Evolutionary conservation across 2,329 filamentous ascomycete genomes (phyloP).

Genomic region (Hymenoscyphus fraxineus): DNA sequence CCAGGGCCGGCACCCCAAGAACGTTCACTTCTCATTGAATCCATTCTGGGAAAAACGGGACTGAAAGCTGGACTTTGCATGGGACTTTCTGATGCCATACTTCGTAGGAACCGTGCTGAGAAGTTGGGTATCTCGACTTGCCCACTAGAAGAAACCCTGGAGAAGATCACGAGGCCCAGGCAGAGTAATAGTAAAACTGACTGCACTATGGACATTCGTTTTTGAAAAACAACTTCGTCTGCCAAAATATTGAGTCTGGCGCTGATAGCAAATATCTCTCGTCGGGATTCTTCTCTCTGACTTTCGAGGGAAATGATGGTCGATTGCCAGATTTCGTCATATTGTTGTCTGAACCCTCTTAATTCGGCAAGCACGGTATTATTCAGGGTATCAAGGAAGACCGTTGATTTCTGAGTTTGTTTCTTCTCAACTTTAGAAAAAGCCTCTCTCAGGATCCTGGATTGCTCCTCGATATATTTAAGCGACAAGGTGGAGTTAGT

Average conservation of each 20-base stretch:
- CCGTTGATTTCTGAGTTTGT: constrained; percentile 77
- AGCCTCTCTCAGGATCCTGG: constrained; percentile 80
- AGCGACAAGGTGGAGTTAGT: constrained; percentile 88
- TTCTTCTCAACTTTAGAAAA: constrained; percentile 83
- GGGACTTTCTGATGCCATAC: constrained; percentile 21
- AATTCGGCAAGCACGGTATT: constrained; percentile 79
- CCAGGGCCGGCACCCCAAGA: constrained; percentile 19
- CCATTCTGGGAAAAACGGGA: constrained; percentile 20
- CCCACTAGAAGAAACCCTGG: constrained; percentile 44
- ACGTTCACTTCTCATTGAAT: constrained; percentile 10
- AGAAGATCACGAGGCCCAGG: constrained; percentile 83
- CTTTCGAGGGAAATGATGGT: constrained; percentile 88
- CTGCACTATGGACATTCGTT: constrained; percentile 91
- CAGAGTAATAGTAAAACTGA: constrained; percentile 83
- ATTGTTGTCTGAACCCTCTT: constrained; percentile 73
- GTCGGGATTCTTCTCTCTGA: constrained; percentile 78
- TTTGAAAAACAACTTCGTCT: constrained; percentile 85
- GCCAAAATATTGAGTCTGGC: constrained; percentile 79
- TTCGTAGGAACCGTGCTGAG: constrained; percentile 22
- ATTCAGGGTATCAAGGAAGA: constrained; percentile 83
- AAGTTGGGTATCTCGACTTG: constrained; percentile 26
- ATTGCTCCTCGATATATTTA: constrained; percentile 96
- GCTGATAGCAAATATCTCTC: constrained; percentile 78
- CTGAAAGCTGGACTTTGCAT: constrained; percentile 28
- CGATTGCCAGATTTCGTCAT: constrained; percentile 95